These are phyloP conservation scores for Aquilaria sinensis DNA, from an alignment of 345 rosid genomes.

Conservation along the genomic window DNA sequence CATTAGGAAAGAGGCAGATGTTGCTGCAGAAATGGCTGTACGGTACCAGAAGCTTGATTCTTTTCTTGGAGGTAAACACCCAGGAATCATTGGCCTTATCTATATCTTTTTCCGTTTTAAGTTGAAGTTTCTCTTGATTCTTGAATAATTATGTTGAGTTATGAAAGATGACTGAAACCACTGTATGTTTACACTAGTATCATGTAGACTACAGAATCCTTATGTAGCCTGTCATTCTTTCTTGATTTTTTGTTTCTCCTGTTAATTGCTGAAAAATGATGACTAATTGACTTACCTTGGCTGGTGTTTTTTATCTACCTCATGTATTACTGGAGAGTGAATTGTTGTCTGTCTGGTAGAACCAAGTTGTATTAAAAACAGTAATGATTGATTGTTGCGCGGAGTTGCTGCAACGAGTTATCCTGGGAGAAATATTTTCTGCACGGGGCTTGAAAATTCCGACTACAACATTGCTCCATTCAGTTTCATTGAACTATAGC, in stretches of 20 bases:
- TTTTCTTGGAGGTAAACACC: slow-evolving; percentile 54
- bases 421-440: background rate
- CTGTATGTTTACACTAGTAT: background rate
- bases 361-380: too few species aligned
- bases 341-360: too few species aligned
- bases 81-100: slow-evolving; percentile 4
- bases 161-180: background rate
- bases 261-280: too few species aligned
- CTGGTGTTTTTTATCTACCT: too few species aligned
- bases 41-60: slow-evolving; percentile 41
- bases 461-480: too few species aligned
- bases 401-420: background rate
- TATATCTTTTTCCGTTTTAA: background rate
- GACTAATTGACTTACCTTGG: too few species aligned
- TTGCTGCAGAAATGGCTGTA: slow-evolving; percentile 23
- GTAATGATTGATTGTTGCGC: background rate
- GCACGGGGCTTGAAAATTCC: background rate
- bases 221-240: background rate
- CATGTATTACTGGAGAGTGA: too few species aligned
- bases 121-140: background rate
- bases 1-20: slow-evolving; percentile 23
- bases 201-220: background rate
- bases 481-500: background rate
- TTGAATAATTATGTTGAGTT: background rate
- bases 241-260: too few species aligned